phyloP scores from a whole-genome alignment of 371 early-diverging fungal genomes.

The Mortierella sp. region DNA sequence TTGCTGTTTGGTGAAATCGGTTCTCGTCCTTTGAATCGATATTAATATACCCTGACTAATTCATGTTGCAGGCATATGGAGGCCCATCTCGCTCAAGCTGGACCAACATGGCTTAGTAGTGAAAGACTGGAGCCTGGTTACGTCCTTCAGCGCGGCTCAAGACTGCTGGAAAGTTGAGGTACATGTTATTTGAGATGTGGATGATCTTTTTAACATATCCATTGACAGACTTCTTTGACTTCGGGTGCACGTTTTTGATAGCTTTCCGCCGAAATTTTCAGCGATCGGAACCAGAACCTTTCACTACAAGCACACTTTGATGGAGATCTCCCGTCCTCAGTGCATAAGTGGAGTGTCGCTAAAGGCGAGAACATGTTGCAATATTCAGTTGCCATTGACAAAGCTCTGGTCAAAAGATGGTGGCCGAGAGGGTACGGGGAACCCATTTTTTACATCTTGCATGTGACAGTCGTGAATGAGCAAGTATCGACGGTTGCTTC shows the following conservation, averaged over 20 bases:
- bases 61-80: constrained; percentile 44
- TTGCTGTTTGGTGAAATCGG: too few species aligned
- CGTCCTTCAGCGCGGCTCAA: neutral
- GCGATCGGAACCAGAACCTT: neutral
- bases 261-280: neutral
- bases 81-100: constrained; percentile 32
- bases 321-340: neutral
- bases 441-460: constrained; percentile 49
- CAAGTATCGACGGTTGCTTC: constrained; percentile 8
- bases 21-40: too few species aligned
- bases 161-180: constrained; percentile 33
- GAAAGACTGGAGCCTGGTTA: constrained; percentile 19
- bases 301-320: neutral
- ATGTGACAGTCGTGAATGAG: constrained; percentile 28
- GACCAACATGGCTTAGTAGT: constrained; percentile 14
- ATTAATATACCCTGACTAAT: too few species aligned
- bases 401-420: constrained; percentile 39
- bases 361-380: neutral
- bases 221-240: too few species aligned
- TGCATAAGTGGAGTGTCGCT: neutral
- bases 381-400: neutral
- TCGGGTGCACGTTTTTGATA: too few species aligned
- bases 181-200: neutral
- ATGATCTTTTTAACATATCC: neutral
- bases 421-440: constrained; percentile 60